Evolutionary conservation across 352 stramenopile genomes (phyloP), one percentile per base, ranked within the genome.

Genomic region (Globisporangium nagaii): DNA sequence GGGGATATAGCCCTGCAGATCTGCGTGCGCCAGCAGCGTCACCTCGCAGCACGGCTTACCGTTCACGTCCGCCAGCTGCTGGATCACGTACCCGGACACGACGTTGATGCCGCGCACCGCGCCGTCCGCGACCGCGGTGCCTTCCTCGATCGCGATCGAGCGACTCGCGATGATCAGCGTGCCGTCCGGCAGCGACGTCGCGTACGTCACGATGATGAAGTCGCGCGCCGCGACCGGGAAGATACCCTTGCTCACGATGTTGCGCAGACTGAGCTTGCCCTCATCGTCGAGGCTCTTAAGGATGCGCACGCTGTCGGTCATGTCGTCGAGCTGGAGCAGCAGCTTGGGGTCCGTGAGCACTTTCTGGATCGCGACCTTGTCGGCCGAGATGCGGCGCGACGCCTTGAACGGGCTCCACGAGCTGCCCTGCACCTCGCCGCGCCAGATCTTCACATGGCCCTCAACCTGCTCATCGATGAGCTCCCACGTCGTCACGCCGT

Each of bases 1-100:
- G 27, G 83, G 83, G 56, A 93, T 88, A 65, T 83, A 90, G n/a
- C 83, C 83, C 9, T 74, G 61, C 45, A 93, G 63, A 46, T 93
- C 81, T 47, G 77, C 79, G 61, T 93, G 83, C 25, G 79, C 83
- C 4, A 93, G 52, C 35, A 93, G 75, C 20, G 75, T 90, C 47
- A 90, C 80, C 41, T 88, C 56, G 56, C 79, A 90, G 64, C 74
- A 85, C 10, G 73, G 60, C 35, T 71, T 71, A 37, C 70, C 75
- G 19, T 75, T 39, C 24, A 60, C 60, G 46, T 79, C 64, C 57
- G 71, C 69, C 44, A 70, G 60, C 48, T 90, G 72, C 40, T 84
- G 63, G 45, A 93, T 84, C 24, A 93, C 66, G 71, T 93, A 93
- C 13, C 83, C 83, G 30, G 83, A 90, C 22, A 93, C 66, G 60